These are phyloP conservation scores for Cystobasidium ongulense DNA, from an alignment of 768 basidiomycete genomes.

Conservation along the genomic window DNA sequence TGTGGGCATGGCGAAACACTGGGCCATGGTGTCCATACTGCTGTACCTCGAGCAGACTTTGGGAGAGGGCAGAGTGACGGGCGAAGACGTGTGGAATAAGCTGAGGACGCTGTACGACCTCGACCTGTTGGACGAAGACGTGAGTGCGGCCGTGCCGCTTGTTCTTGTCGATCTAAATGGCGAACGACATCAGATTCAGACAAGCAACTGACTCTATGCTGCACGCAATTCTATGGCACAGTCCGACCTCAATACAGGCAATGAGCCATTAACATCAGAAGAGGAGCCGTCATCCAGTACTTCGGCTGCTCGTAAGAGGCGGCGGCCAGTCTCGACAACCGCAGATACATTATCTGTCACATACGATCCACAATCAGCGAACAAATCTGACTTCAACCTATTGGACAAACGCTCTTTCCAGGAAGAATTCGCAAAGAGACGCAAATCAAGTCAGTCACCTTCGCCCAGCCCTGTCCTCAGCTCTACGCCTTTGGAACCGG, in stretches of 20 bases:
- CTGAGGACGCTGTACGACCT: constrained; percentile 20
- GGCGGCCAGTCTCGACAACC: background rate
- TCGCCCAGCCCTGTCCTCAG: background rate
- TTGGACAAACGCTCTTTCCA: background rate
- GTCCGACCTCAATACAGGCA: background rate
- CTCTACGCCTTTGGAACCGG: background rate
- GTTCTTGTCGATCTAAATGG: background rate
- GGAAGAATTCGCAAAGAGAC: constrained; percentile 5
- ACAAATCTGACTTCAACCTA: constrained; percentile 1
- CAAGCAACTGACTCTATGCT: too few relatives aligned
- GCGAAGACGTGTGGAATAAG: constrained; percentile 13
- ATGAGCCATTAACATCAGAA: background rate
- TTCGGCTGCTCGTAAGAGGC: background rate
- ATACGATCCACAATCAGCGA: background rate
- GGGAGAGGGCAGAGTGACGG: constrained; percentile 8
- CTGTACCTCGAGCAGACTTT: background rate
- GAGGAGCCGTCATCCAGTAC: background rate
- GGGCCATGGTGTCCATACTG: constrained; percentile 15
- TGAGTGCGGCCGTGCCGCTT: background rate
- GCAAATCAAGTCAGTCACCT: constrained; percentile 5
- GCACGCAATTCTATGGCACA: too few relatives aligned
- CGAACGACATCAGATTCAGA: too few relatives aligned
- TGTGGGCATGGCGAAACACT: constrained; percentile 18
- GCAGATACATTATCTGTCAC: background rate
- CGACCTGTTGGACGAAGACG: constrained; percentile 18